Base-by-base conservation (phyloP, 2,329 filamentous ascomycete genomes). In the Aspergillus ochraceus region DNA sequence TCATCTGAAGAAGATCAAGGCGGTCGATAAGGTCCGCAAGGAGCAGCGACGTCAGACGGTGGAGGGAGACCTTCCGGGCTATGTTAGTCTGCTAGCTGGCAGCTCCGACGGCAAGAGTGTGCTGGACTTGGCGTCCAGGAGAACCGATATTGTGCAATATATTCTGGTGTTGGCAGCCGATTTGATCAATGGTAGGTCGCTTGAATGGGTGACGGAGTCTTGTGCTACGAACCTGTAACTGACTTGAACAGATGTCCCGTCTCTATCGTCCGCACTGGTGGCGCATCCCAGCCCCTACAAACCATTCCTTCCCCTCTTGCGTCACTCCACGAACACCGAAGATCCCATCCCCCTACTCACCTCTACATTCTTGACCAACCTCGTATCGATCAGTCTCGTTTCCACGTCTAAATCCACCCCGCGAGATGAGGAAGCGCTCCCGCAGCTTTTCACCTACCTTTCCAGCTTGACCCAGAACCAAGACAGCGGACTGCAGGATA, bases 11-110 rank as follows among this genome's bases (percentile, higher is more conserved):
- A 94, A 93, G 84, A 97, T 99, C 80, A 93, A 93, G 78, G 91
- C 93, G 62, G 91, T 98, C 69, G 95, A 98, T 78, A 98, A 97
- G 80, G 91, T 95, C 67, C 90, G 92, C 77, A 95, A 92, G 77
- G 95, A 98, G 68, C 90, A 92, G 79, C 87, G 93, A 72, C 89
- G 89, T 74, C 87, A 94, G 73, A 89, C 88, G 19, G 88, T 98
- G 63, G 90, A 96, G 75, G 80, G 79, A 58, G 91, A 97, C 78
- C 79, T 94, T 24, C 84, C 89, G 68, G 91, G 89, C 66, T 99
- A 97, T 79, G 86, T 88, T 60, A 81, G 84, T 64, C 82, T 99
- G 65, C 89, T 99, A 68, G 84, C 95, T 26, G 94, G 95, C 54
- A 81, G 81, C 60, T 76, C 80, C 55, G 80, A 82, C 60, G 85